A percentile compares a stretch with the other conserved stretches of the same genome.
Conservation (phyloP, 768 basidiomycete genomes). For the Lactarius akahatsu region DNA sequence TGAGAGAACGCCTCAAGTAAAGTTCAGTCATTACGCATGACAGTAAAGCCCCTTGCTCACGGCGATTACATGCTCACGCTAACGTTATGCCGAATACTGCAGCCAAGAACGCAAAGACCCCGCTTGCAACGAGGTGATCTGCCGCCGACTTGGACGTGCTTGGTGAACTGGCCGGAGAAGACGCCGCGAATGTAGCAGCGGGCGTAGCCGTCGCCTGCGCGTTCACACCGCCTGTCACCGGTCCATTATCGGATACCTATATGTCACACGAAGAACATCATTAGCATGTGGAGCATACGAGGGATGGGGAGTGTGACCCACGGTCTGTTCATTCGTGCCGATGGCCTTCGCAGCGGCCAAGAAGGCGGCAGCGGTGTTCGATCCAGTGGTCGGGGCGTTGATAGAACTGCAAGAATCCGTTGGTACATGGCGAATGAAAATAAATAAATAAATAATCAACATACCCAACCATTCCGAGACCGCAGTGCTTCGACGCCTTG, state of each 20-base stretch:
- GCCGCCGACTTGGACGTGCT: neutral
- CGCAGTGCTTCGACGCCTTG: slow-evolving; percentile 48
- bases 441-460: neutral
- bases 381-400: slow-evolving; percentile 47
- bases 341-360: slow-evolving; percentile 42
- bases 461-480: slow-evolving; percentile 51
- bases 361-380: slow-evolving; percentile 45
- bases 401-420: slow-evolving; percentile 36
- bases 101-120: slow-evolving; percentile 16
- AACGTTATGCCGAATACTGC: slow-evolving; percentile 8
- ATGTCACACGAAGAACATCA: neutral
- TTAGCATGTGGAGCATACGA: neutral
- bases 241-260: slow-evolving; percentile 42
- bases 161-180: neutral
- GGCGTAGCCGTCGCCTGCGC: slow-evolving; percentile 25
- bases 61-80: neutral
- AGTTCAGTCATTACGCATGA: neutral
- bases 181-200: neutral
- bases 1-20: neutral
- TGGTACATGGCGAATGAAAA: neutral
- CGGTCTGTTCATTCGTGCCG: slow-evolving; percentile 38
- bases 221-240: slow-evolving; percentile 42
- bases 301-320: slow-evolving; percentile 30
- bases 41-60: neutral
- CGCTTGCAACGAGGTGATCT: slow-evolving; percentile 8